phyloP scores from a whole-genome alignment of 768 basidiomycete species.

The Leccinum subgranulosum region DNA sequence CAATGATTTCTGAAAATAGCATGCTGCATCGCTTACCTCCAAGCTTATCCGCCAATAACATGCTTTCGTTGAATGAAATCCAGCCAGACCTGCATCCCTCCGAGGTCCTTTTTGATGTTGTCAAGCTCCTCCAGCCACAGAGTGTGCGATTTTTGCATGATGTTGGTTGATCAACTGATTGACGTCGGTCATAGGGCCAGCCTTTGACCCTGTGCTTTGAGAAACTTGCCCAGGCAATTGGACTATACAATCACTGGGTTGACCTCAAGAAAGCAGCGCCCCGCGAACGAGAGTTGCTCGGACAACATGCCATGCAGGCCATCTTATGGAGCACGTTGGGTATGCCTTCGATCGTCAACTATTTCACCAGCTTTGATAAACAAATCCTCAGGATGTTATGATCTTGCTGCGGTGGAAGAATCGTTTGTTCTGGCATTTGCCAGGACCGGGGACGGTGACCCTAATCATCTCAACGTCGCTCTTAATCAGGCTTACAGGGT shows the following conservation, averaged over 20 bases:
- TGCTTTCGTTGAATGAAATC: slow-evolving; percentile 63
- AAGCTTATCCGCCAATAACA: slow-evolving; percentile 32
- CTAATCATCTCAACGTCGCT: slow-evolving; percentile 55
- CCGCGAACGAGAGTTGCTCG: slow-evolving; percentile 61
- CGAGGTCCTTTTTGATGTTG: slow-evolving; percentile 74
- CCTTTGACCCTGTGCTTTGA: slow-evolving; percentile 67
- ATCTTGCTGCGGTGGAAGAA: slow-evolving; percentile 64
- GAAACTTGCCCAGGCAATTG: slow-evolving; percentile 63
- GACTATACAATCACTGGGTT: slow-evolving; percentile 69
- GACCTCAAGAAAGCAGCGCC: slow-evolving; percentile 52
- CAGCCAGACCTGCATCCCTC: slow-evolving; percentile 74
- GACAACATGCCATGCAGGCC: slow-evolving; percentile 71
- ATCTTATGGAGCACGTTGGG: slow-evolving; percentile 71
- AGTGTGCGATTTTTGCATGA: slow-evolving; percentile 41
- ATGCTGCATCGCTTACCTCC: slow-evolving; percentile 70
- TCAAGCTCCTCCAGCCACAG: slow-evolving; percentile 67
- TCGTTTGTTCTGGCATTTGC: slow-evolving; percentile 67
- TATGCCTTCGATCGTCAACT: slow-evolving; percentile 25
- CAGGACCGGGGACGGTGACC: slow-evolving; percentile 53
- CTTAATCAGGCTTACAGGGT: slow-evolving; percentile 73
- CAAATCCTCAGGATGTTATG: slow-evolving; percentile 53
- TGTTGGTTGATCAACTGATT: slow-evolving; percentile 7
- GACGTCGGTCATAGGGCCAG: slow-evolving; percentile 51
- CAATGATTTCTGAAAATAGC: slow-evolving; percentile 35
- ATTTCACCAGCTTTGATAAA: slow-evolving; percentile 9